phyloP scores from a whole-genome alignment of 768 basidiomycete genomes.

The Leccinum boreale region DNA sequence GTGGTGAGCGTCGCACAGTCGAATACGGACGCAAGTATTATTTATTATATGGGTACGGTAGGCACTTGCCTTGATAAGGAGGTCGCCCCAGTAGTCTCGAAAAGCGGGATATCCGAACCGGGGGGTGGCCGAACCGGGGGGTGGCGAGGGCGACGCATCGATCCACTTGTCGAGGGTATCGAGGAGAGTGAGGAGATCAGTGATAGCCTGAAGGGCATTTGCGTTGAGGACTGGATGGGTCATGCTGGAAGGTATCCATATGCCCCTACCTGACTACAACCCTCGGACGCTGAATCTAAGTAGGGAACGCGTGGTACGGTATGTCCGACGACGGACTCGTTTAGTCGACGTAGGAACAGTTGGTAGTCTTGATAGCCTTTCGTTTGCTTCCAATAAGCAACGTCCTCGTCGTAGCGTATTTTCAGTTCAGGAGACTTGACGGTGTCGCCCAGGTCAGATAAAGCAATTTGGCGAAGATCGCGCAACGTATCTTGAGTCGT shows the following conservation, averaged over 20 bases:
- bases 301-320: too few species aligned
- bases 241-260: too few species aligned
- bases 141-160: conserved; percentile 71
- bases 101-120: conserved; percentile 93
- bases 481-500: conserved; percentile 12
- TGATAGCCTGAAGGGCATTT: conserved; percentile 40
- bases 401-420: conserved; percentile 72
- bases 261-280: too few species aligned
- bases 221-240: too few species aligned
- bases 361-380: conserved; percentile 71
- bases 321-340: conserved; percentile 42
- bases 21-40: background rate
- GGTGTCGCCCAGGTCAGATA: conserved; percentile 18
- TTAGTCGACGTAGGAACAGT: conserved; percentile 72
- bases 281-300: too few species aligned
- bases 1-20: background rate
- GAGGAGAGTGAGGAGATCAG: conserved; percentile 52
- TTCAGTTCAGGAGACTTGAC: conserved; percentile 41
- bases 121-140: conserved; percentile 53
- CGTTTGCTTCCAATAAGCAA: conserved; percentile 68
- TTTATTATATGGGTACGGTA: background rate
- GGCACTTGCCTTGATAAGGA: conserved; percentile 65
- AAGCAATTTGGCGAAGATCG: conserved; percentile 31
- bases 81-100: conserved; percentile 69
- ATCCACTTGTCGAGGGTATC: conserved; percentile 72